Base-by-base conservation (phyloP, 306 rosid species). In the Amphicarpaea edgeworthii region DNA sequence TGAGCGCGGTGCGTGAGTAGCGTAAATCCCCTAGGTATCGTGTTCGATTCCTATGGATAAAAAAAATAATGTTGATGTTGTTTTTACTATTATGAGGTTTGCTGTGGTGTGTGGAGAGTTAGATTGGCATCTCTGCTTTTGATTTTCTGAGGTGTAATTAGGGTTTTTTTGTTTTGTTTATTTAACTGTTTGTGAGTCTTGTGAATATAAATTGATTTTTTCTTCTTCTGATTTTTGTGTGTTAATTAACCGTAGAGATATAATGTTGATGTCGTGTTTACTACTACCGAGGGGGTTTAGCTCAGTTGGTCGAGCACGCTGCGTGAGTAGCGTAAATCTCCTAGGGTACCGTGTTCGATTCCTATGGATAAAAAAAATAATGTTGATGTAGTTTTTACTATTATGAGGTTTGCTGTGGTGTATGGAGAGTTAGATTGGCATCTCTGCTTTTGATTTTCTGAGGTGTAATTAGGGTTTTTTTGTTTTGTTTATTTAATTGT, bases 381-480 rank as follows among this genome's bases (percentile, higher is more conserved):
- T n/a, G n/a, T n/a, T n/a, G n/a, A n/a, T n/a, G n/a, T n/a, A n/a
- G n/a, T n/a, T 1, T 24, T 24, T 24, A 24, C 28, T 24, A 3
- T 24, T 24, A 24, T 24, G 28, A 24, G 28, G 28, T 24, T 24
- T 24, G 28, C 28, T 24, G 28, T 24, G 28, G 28, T 24, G 1
- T 24, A 3, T 24, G 28, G 28, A 24, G n/a, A n/a, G n/a, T n/a
- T n/a, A 15, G 53, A 51, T 16, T 66, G 37, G 4, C 11, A 3
- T 49, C 19, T 55, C 32, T 20, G 1, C 53, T 12, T 67, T 1
- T 43, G n/a, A 54, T 50, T 34, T 73, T 37, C 19, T 46, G 34
- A 72, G 26, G 23, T n/a, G 37, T 75, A 28, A 10, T 59, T 68
- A 42, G 80, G 66, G n/a, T 49, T 75, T 64, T n/a, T 20, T n/a